Conservation (phyloP, 495 filamentous ascomycete genomes). For the Xanthoparmelia taractica region DNA sequence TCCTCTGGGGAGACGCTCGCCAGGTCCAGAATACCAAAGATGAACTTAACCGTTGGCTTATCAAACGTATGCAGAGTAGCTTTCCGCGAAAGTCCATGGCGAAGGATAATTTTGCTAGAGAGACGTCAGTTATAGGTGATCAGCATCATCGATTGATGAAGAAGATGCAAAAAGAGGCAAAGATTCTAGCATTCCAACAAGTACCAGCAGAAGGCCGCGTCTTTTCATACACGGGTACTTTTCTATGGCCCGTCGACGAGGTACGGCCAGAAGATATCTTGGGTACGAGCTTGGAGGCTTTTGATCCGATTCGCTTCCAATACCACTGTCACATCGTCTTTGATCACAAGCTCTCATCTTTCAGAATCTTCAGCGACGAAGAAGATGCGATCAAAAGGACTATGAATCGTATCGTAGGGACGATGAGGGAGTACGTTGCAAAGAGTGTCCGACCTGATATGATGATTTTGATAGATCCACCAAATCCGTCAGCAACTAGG, state of each 20-base stretch:
- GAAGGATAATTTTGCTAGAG: conserved; percentile 14
- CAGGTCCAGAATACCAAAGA: conserved; percentile 13
- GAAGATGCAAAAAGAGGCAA: conserved; percentile 24
- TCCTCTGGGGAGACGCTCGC: conserved; percentile 25
- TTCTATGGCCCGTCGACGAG: conserved; percentile 41
- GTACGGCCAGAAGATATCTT: conserved; percentile 34
- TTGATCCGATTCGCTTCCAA: conserved; percentile 39
- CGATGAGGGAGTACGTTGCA: conserved; percentile 33
- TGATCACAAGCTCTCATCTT: conserved; percentile 26
- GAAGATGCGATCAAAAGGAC: conserved; percentile 30
- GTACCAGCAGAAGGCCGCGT: conserved; percentile 25
- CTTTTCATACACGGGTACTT: conserved; percentile 34
- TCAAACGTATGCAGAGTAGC: not conserved
- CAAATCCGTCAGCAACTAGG: conserved; percentile 11
- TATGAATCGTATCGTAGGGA: conserved; percentile 31
- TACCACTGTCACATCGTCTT: conserved; percentile 33
- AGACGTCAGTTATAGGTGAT: conserved; percentile 20
- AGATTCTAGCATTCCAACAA: conserved; percentile 29
- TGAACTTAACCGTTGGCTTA: conserved; percentile 21
- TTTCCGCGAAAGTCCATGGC: not conserved
- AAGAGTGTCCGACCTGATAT: conserved; percentile 28
- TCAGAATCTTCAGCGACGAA: conserved; percentile 31
- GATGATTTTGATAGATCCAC: conserved; percentile 37
- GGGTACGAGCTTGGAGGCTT: conserved; percentile 39
- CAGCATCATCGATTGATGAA: conserved; percentile 25